A percentile compares a stretch with the other conserved stretches of the same genome.
Evolutionary conservation across 225 moss, liverwort and hornwort genomes (phyloP).

Genomic region (Rhytidiadelphus loreus): DNA sequence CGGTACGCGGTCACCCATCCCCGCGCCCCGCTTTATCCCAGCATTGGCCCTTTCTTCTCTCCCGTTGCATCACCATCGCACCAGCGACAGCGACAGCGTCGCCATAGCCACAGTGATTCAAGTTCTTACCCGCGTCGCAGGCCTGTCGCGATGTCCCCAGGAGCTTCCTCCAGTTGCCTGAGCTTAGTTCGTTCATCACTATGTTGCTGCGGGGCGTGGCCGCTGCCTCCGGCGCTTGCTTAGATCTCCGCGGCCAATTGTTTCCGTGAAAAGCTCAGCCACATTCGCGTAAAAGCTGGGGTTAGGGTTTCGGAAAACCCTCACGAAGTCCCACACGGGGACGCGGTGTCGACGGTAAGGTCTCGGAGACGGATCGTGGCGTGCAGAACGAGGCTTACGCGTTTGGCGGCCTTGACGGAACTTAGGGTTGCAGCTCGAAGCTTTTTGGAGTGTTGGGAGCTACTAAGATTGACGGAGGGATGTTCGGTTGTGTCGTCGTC

Average conservation of each 20-base stretch:
- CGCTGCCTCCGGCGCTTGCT: background rate
- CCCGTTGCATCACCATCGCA: background rate
- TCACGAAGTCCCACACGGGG: background rate
- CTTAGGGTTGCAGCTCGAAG: conserved; percentile 1
- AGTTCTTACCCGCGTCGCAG: background rate
- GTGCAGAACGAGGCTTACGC: background rate
- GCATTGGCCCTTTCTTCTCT: background rate
- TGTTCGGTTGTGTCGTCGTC: background rate
- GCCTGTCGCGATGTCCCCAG: background rate
- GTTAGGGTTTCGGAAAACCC: background rate
- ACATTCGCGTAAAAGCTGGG: background rate
- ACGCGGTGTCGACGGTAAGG: background rate
- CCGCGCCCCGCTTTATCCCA: background rate
- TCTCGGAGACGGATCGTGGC: background rate
- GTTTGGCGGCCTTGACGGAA: background rate
- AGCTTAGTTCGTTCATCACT: background rate
- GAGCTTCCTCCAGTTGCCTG: background rate
- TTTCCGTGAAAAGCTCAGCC: background rate
- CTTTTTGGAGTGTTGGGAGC: background rate
- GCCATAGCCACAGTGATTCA: background rate
- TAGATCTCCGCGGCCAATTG: background rate
- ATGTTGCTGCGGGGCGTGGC: background rate
- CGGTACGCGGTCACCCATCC: background rate
- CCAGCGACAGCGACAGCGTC: background rate
- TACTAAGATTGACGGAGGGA: background rate